Percentiles rank a stretch among this genome's conserved stretches.
These are phyloP conservation scores for Escallonia herrerae DNA, from an alignment of 129 eudicot genomes.

Conservation along the genomic window DNA sequence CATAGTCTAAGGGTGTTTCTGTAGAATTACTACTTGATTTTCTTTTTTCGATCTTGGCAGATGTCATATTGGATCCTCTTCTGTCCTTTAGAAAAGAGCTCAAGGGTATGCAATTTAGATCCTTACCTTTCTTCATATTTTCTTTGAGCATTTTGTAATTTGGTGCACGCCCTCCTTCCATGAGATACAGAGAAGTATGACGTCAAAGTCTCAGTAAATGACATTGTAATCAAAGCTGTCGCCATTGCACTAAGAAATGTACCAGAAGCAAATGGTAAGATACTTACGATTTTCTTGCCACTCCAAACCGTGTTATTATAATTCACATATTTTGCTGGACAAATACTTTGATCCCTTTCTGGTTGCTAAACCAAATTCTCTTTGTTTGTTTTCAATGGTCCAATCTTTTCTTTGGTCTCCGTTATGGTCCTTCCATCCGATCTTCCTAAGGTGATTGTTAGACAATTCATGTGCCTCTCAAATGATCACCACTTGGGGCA, in stretches of 20 bases:
- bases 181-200: conserved; percentile 62
- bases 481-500: no score
- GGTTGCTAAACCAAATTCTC: no score
- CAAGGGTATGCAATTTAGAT: conserved; percentile 48
- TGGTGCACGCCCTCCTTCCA: conserved; percentile 4
- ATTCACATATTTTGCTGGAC: no score
- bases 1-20: conserved; percentile 6
- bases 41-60: conserved; percentile 32
- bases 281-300: background rate
- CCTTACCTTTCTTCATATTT: background rate
- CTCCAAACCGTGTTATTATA: background rate
- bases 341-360: no score
- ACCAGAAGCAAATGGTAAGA: conserved; percentile 89
- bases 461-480: no score
- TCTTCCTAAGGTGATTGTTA: no score
- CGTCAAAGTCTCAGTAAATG: conserved; percentile 93
- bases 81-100: conserved; percentile 88
- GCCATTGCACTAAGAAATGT: conserved; percentile 83
- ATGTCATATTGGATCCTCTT: conserved; percentile 93
- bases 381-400: no score
- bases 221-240: conserved; percentile 87
- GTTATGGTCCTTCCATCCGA: no score
- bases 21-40: conserved; percentile 8
- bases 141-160: conserved; percentile 10
- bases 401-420: no score